phyloP scores from a whole-genome alignment of 495 filamentous ascomycete species.

The Podospora tetraspora region DNA sequence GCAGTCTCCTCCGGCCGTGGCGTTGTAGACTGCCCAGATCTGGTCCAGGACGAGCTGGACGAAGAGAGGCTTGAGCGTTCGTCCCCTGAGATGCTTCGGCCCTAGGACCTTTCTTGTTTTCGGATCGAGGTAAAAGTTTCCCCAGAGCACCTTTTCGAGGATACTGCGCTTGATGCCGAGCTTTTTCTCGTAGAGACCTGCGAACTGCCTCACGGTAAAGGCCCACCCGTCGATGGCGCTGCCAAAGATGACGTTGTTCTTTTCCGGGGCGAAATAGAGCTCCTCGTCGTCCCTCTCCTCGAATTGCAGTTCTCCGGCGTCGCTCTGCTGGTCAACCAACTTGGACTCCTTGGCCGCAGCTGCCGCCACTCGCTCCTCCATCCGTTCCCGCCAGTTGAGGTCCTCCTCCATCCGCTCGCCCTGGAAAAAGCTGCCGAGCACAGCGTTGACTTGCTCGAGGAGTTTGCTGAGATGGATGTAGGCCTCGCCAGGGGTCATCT shows the following conservation, averaged over 20 bases:
- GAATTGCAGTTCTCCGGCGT: slow-evolving; percentile 59
- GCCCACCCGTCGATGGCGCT: slow-evolving; percentile 98
- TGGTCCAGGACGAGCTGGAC: slow-evolving; percentile 94
- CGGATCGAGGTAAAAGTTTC: slow-evolving; percentile 92
- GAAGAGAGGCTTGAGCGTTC: slow-evolving; percentile 92
- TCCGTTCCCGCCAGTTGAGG: slow-evolving; percentile 87
- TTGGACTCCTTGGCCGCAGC: slow-evolving; percentile 45
- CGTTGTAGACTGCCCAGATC: slow-evolving; percentile 95
- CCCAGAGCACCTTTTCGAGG: slow-evolving; percentile 94
- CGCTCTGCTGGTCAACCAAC: slow-evolving; percentile 45
- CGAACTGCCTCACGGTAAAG: slow-evolving; percentile 93
- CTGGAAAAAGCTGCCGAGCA: slow-evolving; percentile 95
- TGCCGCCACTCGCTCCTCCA: slow-evolving; percentile 75
- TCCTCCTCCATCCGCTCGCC: slow-evolving; percentile 99
- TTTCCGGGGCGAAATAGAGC: slow-evolving; percentile 96
- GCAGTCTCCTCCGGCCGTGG: slow-evolving; percentile 73
- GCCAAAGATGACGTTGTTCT: slow-evolving; percentile 98
- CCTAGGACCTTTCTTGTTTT: slow-evolving; percentile 92
- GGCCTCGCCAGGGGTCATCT: slow-evolving; percentile 85
- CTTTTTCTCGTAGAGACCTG: slow-evolving; percentile 90
- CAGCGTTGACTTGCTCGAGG: slow-evolving; percentile 92
- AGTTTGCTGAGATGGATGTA: slow-evolving; percentile 85
- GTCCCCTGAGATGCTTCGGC: slow-evolving; percentile 87
- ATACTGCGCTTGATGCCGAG: slow-evolving; percentile 87
- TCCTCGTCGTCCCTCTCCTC: slow-evolving; percentile 95